Evolutionary conservation across 2,329 filamentous ascomycete genomes (phyloP).

Genomic region (Trichoderma sp.): DNA sequence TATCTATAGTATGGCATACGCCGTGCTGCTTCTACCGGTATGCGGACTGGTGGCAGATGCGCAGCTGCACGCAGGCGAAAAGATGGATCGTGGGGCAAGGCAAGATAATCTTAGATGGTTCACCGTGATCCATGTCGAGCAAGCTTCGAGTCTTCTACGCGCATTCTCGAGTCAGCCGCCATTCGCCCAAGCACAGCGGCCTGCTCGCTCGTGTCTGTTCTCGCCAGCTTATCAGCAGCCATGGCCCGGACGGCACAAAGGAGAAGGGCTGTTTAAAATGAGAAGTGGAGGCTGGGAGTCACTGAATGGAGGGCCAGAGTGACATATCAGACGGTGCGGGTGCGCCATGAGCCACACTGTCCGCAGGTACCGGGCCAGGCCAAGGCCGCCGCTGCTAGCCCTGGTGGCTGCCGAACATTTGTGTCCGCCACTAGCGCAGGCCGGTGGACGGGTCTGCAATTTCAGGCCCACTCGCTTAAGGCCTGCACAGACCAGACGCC

Average conservation of each 20-base stretch:
- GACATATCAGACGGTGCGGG: not conserved
- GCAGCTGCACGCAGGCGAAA: constrained; percentile 19
- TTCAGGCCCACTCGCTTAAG: constrained; percentile 34
- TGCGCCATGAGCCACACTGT: not conserved
- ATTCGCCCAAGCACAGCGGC: not conserved
- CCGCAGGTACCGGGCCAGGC: not conserved
- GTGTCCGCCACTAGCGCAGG: constrained; percentile 26
- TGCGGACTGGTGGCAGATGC: not conserved
- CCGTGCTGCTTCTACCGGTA: not conserved
- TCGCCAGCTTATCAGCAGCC: constrained; percentile 14
- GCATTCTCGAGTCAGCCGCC: constrained; percentile 5
- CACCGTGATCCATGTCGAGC: constrained; percentile 18
- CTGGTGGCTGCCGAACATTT: constrained; percentile 24
- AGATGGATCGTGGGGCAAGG: constrained; percentile 22
- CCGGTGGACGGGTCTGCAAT: constrained; percentile 30
- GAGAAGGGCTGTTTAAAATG: constrained; percentile 19
- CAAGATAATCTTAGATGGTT: constrained; percentile 24
- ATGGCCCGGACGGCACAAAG: constrained; percentile 14
- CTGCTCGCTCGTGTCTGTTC: not conserved
- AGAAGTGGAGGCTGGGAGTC: constrained; percentile 20
- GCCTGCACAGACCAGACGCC: constrained; percentile 27
- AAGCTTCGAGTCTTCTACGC: constrained; percentile 16
- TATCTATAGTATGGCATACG: not conserved
- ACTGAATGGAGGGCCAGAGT: not conserved
- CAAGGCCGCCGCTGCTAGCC: constrained; percentile 7